These are phyloP conservation scores for Colletotrichum sp. DNA, from an alignment of 2,329 filamentous ascomycete genomes.

Conservation along the genomic window DNA sequence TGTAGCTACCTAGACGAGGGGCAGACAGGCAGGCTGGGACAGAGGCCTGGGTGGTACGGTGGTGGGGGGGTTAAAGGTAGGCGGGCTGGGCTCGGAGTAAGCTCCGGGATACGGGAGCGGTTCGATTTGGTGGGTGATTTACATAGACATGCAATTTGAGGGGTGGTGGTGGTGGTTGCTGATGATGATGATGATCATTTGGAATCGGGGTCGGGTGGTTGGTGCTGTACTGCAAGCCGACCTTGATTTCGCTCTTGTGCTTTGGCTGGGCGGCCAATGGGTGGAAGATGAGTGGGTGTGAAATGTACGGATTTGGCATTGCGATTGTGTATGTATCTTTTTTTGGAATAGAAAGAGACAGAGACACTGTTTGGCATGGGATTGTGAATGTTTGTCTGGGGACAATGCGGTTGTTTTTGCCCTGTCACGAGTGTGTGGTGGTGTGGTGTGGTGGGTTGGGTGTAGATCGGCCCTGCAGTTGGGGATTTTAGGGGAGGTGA, in stretches of 20 bases:
- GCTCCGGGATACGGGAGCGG: constrained; percentile 16
- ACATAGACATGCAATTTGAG: neutral
- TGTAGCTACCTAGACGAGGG: neutral
- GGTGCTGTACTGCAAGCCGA: neutral
- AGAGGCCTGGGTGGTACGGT: neutral
- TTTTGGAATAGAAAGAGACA: neutral
- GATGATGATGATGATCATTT: neutral
- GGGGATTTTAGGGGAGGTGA: neutral
- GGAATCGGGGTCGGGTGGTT: neutral
- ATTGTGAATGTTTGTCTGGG: neutral
- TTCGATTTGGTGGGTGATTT: neutral
- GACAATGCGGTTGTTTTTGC: neutral
- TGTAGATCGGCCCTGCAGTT: neutral
- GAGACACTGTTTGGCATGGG: neutral
- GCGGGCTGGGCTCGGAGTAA: neutral
- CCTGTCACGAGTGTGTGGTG: neutral
- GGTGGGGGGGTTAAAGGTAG: neutral
- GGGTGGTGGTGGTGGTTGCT: neutral
- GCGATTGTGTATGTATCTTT: neutral
- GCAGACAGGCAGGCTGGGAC: neutral
- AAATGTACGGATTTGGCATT: neutral
- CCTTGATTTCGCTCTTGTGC: neutral
- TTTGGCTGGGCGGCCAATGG: neutral
- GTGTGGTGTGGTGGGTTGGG: neutral
- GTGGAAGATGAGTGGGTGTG: neutral